phyloP scores from a whole-genome alignment of 768 basidiomycete species.

The Ramaria sp. region DNA sequence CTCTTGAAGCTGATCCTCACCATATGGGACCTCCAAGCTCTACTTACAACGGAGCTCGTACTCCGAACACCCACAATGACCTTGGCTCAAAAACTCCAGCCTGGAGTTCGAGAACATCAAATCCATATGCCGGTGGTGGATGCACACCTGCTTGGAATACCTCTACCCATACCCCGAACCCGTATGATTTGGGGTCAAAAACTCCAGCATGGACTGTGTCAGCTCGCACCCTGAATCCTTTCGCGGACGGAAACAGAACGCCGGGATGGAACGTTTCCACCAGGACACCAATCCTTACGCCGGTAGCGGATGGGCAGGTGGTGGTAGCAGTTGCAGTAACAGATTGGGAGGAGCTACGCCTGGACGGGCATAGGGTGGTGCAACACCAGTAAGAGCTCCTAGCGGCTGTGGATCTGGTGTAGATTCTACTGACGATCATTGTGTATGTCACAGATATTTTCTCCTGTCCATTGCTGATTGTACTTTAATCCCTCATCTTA shows the following conservation, averaged over 20 bases:
- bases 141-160: constrained; percentile 41
- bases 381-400: not conserved
- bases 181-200: constrained; percentile 38
- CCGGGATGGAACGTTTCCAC: constrained; percentile 52
- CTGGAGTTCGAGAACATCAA: constrained; percentile 46
- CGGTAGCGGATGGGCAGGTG: constrained; percentile 34
- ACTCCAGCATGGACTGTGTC: constrained; percentile 43
- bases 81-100: constrained; percentile 26
- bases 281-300: constrained; percentile 60
- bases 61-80: constrained; percentile 32
- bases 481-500: not conserved
- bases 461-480: not conserved
- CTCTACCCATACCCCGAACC: constrained; percentile 59
- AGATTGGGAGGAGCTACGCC: constrained; percentile 9
- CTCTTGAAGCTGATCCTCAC: constrained; percentile 31
- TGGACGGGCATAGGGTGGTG: not conserved
- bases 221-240: constrained; percentile 48
- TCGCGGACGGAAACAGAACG: constrained; percentile 21
- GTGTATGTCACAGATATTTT: not conserved
- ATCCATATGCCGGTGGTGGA: constrained; percentile 57
- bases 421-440: constrained; percentile 1
- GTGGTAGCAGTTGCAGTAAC: not conserved
- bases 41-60: constrained; percentile 19
- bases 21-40: constrained; percentile 7
- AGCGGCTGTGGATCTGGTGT: not conserved